A percentile compares a stretch with the other conserved stretches of the same genome.
Evolutionary conservation across 1,139 yeast genomes (phyloP).

Genomic region (Hyphopichia pseudoburtonii): DNA sequence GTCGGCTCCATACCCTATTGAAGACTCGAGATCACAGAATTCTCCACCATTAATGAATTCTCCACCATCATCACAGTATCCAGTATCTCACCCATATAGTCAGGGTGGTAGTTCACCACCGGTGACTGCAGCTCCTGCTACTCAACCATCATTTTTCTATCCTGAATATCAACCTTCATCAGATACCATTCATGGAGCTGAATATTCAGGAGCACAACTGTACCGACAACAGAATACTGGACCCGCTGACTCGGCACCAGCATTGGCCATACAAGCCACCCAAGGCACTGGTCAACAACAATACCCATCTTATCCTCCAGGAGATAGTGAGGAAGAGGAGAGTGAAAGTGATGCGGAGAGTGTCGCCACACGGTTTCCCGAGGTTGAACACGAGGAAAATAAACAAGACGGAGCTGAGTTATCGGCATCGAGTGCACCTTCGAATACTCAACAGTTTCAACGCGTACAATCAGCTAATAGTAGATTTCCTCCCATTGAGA

Average conservation of each 20-base stretch:
- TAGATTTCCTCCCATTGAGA: conserved; percentile 21
- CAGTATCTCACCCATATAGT: not conserved
- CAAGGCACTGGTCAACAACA: not conserved
- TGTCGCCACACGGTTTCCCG: conserved; percentile 4
- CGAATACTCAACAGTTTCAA: not conserved
- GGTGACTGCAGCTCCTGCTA: not conserved
- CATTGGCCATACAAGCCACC: not conserved
- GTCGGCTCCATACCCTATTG: conserved; percentile 3
- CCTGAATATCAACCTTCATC: not conserved
- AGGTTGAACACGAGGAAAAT: not conserved
- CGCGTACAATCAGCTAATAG: conserved; percentile 11
- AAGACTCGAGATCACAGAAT: conserved; percentile 2
- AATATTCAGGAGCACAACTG: no score
- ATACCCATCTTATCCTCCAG: conserved; percentile 7
- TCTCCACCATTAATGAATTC: not conserved
- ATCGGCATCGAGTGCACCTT: conserved; percentile 1
- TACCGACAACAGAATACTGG: no score
- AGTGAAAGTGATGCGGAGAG: conserved; percentile 4
- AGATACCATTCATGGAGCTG: not conserved
- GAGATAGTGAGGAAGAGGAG: conserved; percentile 6
- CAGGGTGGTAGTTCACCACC: no score
- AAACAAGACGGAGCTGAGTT: not conserved
- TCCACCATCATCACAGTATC: not conserved
- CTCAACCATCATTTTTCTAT: not conserved
- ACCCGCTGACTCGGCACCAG: no score